Base-by-base conservation (phyloP, 257 asterid genomes). In the Osmanthus fragrans region DNA sequence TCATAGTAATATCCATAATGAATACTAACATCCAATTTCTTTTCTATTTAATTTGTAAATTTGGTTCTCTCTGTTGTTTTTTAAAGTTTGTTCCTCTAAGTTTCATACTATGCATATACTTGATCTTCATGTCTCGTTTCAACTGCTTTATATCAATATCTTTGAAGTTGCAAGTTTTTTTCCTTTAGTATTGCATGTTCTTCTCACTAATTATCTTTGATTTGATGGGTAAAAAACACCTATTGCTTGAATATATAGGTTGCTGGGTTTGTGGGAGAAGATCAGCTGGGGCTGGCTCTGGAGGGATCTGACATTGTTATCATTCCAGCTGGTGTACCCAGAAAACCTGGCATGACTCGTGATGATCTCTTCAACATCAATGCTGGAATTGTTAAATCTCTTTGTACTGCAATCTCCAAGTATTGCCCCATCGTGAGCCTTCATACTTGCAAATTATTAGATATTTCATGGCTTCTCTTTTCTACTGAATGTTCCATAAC, bases 271-370 rank as follows among this genome's bases (percentile, higher is more conserved):
- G 89, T 85, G 49, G 89, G 91, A 30, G 96, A 92, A 7, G 98
- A 89, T 2, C 90, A 90, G 83, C 87, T 92, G 8, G 92, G 91
- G 36, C 78, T 89, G 82, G 96, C 97, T 34, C 87, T 92, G 60
- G 95, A 90, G 76, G 97, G 90, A 67, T 85, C 92, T 19, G 98
- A 95, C 67, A 6, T 95, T 16, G 96, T 93, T 82, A 88, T 93
- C 60, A 94, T 93, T 80, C 97, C 97, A 71, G 98, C 98, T 83
- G 98, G 98, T 75, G 99, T 95, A 73, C 99, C 99, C 8, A 85
- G 97, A 82, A 92, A 94, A 86, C 97, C 97, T 70, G 98, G 96
- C 69, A 94, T 94, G 97, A 90, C 97, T 56, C 93, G 97, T 71
- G 98, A 92, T 85, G 98, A 94, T 73, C 94, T 92, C 78, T 92